Base-by-base conservation (phyloP, 495 filamentous ascomycete genomes). In the Penicillium lividum region DNA sequence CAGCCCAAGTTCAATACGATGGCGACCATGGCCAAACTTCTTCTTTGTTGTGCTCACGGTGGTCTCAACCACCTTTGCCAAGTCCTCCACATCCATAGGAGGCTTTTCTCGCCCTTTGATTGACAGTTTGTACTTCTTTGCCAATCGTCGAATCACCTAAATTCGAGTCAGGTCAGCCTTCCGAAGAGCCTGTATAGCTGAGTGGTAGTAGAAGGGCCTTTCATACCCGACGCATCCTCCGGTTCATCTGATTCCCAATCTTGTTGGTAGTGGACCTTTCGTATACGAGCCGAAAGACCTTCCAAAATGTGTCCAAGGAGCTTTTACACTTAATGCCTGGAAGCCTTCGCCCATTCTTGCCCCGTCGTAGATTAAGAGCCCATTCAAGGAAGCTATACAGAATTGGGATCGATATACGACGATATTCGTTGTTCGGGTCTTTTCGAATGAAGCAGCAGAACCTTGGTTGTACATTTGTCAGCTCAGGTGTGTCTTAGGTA, bases 221-320 rank as follows among this genome's bases (percentile, higher is more conserved):
- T 36, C 51, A 47, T 56, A 69, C 61, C 29, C 47, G 54, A 51
- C 58, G 48, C 47, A 67, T 67, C 25, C 62, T 13, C 38, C 50
- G 25, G 56, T 62, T 65, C 29, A 62, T 59, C 42, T 59, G 28
- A 31, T 49, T 57, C 11, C 48, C 44, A 11, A 65, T 54, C 59
- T 65, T 65, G 3, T 59, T 52, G 6, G 51, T 53, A 25, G 55
- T 68, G 30, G 50, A 50, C 45, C 52, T 56, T 50, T 65, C 44
- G 48, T 61, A 61, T 9, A 67, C 50, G 13, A 67, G 62, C 29
- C 59, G 62, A 34, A 62, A 68, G 2, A 54, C 59, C 55, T 77
- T 77, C 72, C 54, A 77, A 51, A 74, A 77, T 57, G 53, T 58
- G 52, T 73, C 63, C 43, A 77, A 58, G 25, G 63, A 66, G 62